Base-by-base conservation (phyloP, 306 rosid genomes). In the Ochetophila trinervis region DNA sequence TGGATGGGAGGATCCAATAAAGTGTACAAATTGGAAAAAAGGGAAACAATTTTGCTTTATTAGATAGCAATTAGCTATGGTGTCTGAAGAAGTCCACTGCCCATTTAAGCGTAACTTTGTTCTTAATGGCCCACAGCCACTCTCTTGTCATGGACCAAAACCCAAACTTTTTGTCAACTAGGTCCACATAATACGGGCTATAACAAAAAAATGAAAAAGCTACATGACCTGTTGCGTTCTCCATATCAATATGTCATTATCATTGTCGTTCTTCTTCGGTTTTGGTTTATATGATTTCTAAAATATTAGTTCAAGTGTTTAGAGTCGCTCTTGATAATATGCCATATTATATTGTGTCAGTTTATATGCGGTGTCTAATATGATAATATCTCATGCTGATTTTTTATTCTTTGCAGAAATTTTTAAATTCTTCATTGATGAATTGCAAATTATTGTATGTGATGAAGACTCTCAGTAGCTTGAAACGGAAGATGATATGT, bases 1-100 rank as follows among this genome's bases (percentile, higher is more conserved):
- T 24, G 55, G 62, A 21, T 27, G 64, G 18, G 18, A 51, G 63
- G n/a, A 60, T 60, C 70, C 64, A 53, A 69, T 64, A 56, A 48
- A 60, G 68, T 44, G 32, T 5, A 27, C 17, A 40, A 24, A 18
- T 24, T 40, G 70, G 64, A 11, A 11, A 55, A 68, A 67, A 50
- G 13, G 13, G 53, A 2, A 21, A 34, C 55, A 53, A 23, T 52
- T 44, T 63, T 78, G 50, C 62, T 53, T 74, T 53, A 51, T 18
- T 47, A 74, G 59, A 55, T 18, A 23, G 76, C 77, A 65, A 49
- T 59, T 6, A 54, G 45, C 14, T 47, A 22, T 27, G 16, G 57
- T 4, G 20, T 54, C 27, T 64, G 35, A 22, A 17, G 18, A 67
- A 63, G 53, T 63, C 57, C n/a, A 49, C 44, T 32, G 13, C 8